These are phyloP conservation scores for Neurospora intermedia DNA, from an alignment of 495 filamentous ascomycete genomes.

Conservation along the genomic window DNA sequence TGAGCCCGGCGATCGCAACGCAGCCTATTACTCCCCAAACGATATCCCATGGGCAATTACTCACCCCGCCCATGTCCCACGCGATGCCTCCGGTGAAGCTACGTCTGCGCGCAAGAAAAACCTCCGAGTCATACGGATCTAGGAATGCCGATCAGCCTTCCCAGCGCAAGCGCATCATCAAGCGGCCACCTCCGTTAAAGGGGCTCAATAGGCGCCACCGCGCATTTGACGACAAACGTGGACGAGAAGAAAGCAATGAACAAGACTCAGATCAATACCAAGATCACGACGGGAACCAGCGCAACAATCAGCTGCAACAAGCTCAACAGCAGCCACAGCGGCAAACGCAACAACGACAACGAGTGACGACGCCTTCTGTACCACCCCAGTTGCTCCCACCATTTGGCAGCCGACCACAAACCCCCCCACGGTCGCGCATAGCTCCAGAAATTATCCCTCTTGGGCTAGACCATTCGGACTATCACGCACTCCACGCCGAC, in stretches of 20 bases:
- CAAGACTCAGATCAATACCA: conserved; percentile 11
- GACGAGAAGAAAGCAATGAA: conserved; percentile 28
- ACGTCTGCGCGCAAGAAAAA: conserved; percentile 35
- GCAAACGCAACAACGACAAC: background rate
- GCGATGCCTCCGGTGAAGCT: conserved; percentile 37
- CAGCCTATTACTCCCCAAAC: conserved; percentile 34
- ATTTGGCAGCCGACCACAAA: conserved; percentile 35
- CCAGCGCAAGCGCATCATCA: conserved; percentile 38
- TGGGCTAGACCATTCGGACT: conserved; percentile 54
- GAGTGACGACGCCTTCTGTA: background rate
- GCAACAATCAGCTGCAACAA: conserved; percentile 3
- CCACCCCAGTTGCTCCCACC: conserved; percentile 14
- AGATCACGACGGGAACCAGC: conserved; percentile 20
- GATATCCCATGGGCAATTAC: conserved; percentile 42
- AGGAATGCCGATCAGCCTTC: conserved; percentile 9
- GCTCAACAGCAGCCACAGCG: background rate
- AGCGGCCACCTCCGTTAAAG: conserved; percentile 36
- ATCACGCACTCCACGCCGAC: conserved; percentile 42
- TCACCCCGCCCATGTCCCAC: conserved; percentile 41
- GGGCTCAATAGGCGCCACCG: conserved; percentile 55
- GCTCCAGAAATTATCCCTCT: conserved; percentile 57
- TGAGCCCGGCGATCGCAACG: conserved; percentile 14
- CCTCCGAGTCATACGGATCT: conserved; percentile 10
- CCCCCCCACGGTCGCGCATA: conserved; percentile 57
- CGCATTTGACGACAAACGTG: conserved; percentile 42